These are phyloP conservation scores for Sherardia arvensis DNA, from an alignment of 257 asterid species.

Conservation along the genomic window DNA sequence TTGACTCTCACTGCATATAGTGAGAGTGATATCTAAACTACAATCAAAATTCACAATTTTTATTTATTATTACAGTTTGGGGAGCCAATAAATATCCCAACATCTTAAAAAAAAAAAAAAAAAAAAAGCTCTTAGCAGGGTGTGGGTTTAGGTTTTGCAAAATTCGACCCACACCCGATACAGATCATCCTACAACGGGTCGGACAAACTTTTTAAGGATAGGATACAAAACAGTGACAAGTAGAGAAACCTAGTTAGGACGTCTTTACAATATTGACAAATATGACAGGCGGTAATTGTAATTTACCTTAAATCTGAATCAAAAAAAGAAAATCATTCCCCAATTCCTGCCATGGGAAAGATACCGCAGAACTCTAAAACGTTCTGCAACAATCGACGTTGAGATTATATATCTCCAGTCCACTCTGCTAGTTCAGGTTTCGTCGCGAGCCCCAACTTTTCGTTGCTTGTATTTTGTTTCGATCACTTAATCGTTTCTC, in stretches of 20 bases:
- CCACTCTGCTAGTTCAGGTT: not conserved
- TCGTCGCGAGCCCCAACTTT: not conserved
- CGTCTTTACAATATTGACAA: not conserved
- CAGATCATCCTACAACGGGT: no score
- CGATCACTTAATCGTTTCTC: not conserved
- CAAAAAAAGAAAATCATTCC: not conserved
- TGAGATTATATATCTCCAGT: not conserved
- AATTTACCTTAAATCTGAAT: not conserved
- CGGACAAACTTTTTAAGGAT: no score
- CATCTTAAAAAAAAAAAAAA: no score
- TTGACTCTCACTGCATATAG: no score
- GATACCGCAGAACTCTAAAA: not conserved
- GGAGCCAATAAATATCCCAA: no score
- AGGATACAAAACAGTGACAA: no score
- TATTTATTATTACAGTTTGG: no score
- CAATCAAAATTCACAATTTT: no score
- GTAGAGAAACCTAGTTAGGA: not conserved
- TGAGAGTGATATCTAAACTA: no score
- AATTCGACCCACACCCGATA: no score
- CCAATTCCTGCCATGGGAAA: slow-evolving; percentile 2
- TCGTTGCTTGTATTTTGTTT: not conserved
- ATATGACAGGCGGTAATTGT: not conserved
- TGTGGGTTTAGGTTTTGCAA: no score
- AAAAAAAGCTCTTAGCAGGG: no score
- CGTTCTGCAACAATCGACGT: not conserved